Percentiles rank a stretch among this genome's conserved stretches.
These are phyloP conservation scores for Nadsonia fulvescens DNA, from an alignment of 805 yeast genomes.

Conservation along the genomic window DNA sequence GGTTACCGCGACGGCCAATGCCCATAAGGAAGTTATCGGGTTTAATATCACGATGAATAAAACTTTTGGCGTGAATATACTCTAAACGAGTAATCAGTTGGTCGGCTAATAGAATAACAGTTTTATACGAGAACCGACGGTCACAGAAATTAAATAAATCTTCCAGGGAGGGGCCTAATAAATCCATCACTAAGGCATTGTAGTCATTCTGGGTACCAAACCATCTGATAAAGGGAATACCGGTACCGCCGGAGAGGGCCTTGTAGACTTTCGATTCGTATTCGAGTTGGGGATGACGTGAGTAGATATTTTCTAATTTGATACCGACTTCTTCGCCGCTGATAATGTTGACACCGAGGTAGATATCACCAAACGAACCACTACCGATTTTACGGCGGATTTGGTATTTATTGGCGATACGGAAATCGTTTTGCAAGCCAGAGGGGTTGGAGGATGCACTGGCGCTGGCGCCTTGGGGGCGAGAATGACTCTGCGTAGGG, in stretches of 20 bases:
- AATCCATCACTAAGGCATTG: conserved; percentile 91
- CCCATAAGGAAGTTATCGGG: conserved; percentile 80
- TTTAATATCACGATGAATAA: conserved; percentile 68
- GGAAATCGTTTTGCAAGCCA: conserved; percentile 39
- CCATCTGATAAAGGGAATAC: conserved; percentile 94
- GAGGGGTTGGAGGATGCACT: too few relatives aligned
- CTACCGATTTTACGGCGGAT: conserved; percentile 92
- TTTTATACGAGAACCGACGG: conserved; percentile 80
- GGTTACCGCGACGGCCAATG: conserved; percentile 85
- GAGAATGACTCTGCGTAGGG: conserved; percentile 2
- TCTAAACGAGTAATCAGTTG: conserved; percentile 89
- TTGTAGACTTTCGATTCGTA: conserved; percentile 94
- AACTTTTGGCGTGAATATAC: conserved; percentile 87
- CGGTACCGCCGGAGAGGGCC: conserved; percentile 89
- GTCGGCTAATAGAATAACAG: conserved; percentile 82
- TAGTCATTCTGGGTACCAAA: conserved; percentile 93
- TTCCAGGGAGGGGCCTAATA: conserved; percentile 87
- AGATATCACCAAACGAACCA: conserved; percentile 95
- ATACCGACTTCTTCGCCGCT: conserved; percentile 97
- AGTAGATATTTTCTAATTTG: conserved; percentile 73
- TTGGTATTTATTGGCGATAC: conserved; percentile 87
- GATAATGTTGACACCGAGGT: conserved; percentile 73
- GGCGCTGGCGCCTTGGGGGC: neutral
- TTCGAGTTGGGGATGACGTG: conserved; percentile 92
- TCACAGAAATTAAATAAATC: conserved; percentile 93